Percentiles rank a stretch among this genome's conserved stretches.
Evolutionary conservation across 306 rosid species (phyloP).

Genomic region (Trifolium pratense): DNA sequence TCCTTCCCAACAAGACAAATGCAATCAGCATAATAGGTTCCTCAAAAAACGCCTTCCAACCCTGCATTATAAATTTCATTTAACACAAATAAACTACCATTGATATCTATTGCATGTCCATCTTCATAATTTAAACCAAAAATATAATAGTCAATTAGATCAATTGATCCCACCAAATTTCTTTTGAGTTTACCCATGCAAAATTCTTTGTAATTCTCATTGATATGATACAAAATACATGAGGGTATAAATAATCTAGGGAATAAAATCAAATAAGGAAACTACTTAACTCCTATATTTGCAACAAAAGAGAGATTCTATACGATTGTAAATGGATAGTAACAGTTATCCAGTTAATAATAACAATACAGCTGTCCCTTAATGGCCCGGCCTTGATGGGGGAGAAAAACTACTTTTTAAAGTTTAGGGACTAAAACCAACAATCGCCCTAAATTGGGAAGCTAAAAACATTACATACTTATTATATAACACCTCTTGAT

Average conservation of each 20-base stretch:
- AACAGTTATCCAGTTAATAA: background rate
- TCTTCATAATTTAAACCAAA: constrained; percentile 34
- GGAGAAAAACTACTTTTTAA: background rate
- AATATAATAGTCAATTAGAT: constrained; percentile 17
- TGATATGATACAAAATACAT: background rate
- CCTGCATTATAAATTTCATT: constrained; percentile 63
- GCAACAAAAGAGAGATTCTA: background rate
- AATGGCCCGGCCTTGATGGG: background rate
- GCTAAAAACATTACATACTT: background rate
- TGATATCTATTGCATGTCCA: constrained; percentile 26
- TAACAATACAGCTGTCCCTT: background rate
- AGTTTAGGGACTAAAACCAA: background rate
- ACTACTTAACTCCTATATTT: background rate
- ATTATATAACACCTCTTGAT: background rate
- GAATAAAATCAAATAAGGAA: constrained; percentile 13
- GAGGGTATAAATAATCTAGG: background rate
- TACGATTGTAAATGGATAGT: background rate
- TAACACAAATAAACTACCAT: constrained; percentile 36
- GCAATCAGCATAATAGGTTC: constrained; percentile 99
- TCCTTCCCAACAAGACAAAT: constrained; percentile 92
- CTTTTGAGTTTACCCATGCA: background rate
- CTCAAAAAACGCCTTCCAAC: constrained; percentile 98
- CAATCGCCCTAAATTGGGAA: background rate
- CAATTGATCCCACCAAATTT: background rate
- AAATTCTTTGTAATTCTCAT: background rate